Conservation (phyloP, 2,329 filamentous ascomycete genomes). For the Mycogone perniciosa region DNA sequence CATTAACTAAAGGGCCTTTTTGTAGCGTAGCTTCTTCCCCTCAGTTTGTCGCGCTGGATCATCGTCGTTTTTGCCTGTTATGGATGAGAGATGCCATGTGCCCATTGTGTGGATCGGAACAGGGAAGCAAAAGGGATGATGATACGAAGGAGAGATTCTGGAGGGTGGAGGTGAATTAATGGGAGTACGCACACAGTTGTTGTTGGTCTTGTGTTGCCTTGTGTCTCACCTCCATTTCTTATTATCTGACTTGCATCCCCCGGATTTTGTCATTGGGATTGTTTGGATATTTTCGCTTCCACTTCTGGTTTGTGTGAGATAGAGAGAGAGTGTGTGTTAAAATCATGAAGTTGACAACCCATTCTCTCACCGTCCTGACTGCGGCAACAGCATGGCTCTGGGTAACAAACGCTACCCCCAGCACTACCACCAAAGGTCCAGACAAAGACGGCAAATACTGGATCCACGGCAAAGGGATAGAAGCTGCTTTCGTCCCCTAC, state of each 20-base stretch:
- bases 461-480: conserved; percentile 59
- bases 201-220: too few relatives aligned
- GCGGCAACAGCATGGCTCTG: conserved; percentile 14
- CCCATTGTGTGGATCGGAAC: too few relatives aligned
- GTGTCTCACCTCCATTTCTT: too few relatives aligned
- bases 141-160: too few relatives aligned
- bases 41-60: background rate
- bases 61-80: background rate
- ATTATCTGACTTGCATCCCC: too few relatives aligned
- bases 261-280: background rate
- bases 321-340: background rate
- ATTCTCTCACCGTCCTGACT: conserved; percentile 14
- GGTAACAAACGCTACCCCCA: conserved; percentile 11
- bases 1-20: background rate
- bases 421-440: conserved; percentile 26
- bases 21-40: background rate
- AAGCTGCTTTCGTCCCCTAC: conserved; percentile 66
- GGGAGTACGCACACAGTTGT: too few relatives aligned
- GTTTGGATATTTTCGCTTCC: background rate
- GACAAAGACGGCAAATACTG: conserved; percentile 64
- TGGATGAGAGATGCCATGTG: background rate
- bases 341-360: conserved; percentile 19
- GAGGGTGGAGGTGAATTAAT: too few relatives aligned
- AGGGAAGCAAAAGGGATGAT: too few relatives aligned
- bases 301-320: background rate